Evolutionary conservation across 495 filamentous ascomycete genomes (phyloP).

Genomic region (Aspergillus wentii): DNA sequence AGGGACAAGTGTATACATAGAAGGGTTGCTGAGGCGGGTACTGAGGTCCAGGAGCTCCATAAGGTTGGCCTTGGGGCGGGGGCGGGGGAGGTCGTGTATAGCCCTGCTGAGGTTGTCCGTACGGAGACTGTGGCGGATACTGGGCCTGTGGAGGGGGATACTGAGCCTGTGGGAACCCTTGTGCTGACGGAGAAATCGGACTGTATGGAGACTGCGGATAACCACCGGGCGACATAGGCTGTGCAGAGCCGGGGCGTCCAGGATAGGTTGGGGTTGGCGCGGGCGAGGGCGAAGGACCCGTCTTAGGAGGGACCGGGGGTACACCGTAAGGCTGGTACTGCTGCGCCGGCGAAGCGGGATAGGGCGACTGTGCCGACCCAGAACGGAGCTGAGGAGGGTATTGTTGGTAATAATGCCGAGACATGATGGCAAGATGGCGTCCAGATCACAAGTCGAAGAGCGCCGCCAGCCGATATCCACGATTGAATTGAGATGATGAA

Average conservation of each 20-base stretch:
- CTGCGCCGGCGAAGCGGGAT: constrained; percentile 33
- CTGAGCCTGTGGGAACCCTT: too few species aligned
- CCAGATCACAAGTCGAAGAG: constrained; percentile 5
- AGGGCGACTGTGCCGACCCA: constrained; percentile 22
- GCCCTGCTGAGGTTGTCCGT: constrained; percentile 26
- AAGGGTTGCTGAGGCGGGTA: constrained; percentile 25
- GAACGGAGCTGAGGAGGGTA: constrained; percentile 31
- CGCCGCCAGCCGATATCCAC: too few species aligned
- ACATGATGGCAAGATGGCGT: constrained; percentile 27
- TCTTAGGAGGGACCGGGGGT: constrained; percentile 20
- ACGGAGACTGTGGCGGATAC: constrained; percentile 4
- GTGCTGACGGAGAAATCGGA: constrained; percentile 6
- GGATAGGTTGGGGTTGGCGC: constrained; percentile 20
- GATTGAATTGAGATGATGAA: constrained; percentile 3
- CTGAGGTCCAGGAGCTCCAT: constrained; percentile 28
- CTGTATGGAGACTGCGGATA: constrained; percentile 14
- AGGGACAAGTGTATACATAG: constrained; percentile 16
- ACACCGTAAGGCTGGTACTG: constrained; percentile 31
- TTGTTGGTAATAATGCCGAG: constrained; percentile 31
- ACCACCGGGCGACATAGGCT: too few species aligned
- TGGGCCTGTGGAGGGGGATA: constrained; percentile 2
- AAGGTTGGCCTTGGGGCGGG: constrained; percentile 29
- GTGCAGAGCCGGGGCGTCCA: too few species aligned
- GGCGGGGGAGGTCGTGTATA: constrained; percentile 26
- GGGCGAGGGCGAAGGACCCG: constrained; percentile 21